These are phyloP conservation scores for Daldinia childiae DNA, from an alignment of 495 filamentous ascomycete species.

Conservation along the genomic window DNA sequence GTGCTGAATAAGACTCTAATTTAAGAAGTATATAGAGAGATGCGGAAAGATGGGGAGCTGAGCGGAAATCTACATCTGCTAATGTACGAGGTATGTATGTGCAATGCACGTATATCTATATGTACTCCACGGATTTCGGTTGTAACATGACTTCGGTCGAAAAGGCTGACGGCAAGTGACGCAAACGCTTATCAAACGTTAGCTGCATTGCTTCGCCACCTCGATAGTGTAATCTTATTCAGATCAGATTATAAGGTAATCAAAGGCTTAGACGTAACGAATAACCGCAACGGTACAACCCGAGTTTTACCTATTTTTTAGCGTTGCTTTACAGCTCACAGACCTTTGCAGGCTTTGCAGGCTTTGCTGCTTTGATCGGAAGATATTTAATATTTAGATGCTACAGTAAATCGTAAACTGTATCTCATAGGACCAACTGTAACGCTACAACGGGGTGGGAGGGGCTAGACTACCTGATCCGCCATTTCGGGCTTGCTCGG, in stretches of 20 bases:
- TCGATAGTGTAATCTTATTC: slow-evolving; percentile 6
- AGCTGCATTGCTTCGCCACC: slow-evolving; percentile 18
- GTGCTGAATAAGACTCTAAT: slow-evolving; percentile 30
- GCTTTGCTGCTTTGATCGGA: background rate
- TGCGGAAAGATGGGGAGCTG: slow-evolving; percentile 4
- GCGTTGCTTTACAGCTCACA: background rate
- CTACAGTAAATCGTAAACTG: slow-evolving; percentile 10
- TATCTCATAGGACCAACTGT: slow-evolving; percentile 26
- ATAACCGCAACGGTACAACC: slow-evolving; percentile 15
- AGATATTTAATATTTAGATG: background rate
- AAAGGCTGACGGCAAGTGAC: slow-evolving; percentile 26
- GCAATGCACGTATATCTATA: background rate
- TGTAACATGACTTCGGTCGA: background rate
- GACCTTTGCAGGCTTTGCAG: background rate
- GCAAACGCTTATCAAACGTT: slow-evolving; percentile 27
- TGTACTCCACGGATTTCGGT: slow-evolving; percentile 20
- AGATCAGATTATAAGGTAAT: background rate
- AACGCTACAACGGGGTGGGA: slow-evolving; percentile 9
- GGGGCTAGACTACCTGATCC: slow-evolving; percentile 20
- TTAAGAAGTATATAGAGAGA: slow-evolving; percentile 26
- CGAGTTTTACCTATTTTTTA: background rate
- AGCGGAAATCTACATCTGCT: background rate
- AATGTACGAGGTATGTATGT: background rate
- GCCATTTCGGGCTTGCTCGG: slow-evolving; percentile 31
- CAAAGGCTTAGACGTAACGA: background rate